Conservation (phyloP, 2,329 filamentous ascomycete species). For the Exophiala bonariae region DNA sequence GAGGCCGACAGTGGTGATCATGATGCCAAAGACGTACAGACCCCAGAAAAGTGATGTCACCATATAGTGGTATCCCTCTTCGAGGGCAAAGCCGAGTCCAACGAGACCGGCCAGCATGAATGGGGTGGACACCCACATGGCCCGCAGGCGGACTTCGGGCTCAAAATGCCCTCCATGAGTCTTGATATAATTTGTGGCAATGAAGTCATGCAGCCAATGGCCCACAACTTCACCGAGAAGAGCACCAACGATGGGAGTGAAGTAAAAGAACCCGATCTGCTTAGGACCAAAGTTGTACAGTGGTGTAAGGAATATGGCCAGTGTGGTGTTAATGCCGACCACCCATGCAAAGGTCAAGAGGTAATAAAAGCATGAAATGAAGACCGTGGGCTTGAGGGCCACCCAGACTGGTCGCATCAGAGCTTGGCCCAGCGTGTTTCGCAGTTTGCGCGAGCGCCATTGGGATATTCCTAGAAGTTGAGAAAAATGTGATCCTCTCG, state of each 20-base stretch:
- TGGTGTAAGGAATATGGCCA: constrained; percentile 52
- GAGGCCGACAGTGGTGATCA: constrained; percentile 44
- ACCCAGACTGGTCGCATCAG: constrained; percentile 38
- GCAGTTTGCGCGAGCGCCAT: constrained; percentile 26
- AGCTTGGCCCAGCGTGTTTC: constrained; percentile 37
- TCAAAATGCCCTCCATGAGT: constrained; percentile 55
- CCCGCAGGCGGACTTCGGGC: constrained; percentile 55
- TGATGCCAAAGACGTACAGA: constrained; percentile 44
- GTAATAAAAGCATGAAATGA: constrained; percentile 39
- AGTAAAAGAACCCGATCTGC: constrained; percentile 59
- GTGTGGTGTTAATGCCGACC: constrained; percentile 57
- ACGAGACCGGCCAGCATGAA: constrained; percentile 54
- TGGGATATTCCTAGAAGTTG: constrained; percentile 32
- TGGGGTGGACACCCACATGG: constrained; percentile 48
- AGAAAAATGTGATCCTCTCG: constrained; percentile 28
- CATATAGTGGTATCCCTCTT: constrained; percentile 55
- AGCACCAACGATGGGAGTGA: constrained; percentile 57
- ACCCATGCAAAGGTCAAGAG: constrained; percentile 43
- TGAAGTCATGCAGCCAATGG: constrained; percentile 57
- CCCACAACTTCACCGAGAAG: constrained; percentile 55
- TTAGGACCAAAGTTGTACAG: constrained; percentile 53
- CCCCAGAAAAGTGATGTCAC: constrained; percentile 52
- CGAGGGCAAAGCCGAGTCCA: constrained; percentile 54
- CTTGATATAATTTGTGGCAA: constrained; percentile 47
- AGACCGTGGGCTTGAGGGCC: constrained; percentile 40